These are phyloP conservation scores for Paraphoma sp. DNA, from an alignment of 2,329 filamentous ascomycete genomes.

Conservation along the genomic window DNA sequence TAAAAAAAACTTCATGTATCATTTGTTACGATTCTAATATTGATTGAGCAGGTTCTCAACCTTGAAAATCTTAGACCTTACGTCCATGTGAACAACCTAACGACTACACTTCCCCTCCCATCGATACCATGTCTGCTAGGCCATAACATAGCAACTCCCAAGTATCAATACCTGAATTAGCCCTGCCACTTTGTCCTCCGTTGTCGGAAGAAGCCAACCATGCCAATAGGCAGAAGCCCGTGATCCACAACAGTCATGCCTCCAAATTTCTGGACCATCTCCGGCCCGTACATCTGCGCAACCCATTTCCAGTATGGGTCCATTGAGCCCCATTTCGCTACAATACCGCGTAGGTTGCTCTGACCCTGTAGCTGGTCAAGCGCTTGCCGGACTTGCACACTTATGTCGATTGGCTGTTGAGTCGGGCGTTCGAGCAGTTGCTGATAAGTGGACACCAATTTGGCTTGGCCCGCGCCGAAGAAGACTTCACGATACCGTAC, in stretches of 20 bases:
- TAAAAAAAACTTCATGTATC: no score
- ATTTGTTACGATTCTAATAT: no score
- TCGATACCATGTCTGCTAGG: no score
- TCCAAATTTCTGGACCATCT: constrained; percentile 44
- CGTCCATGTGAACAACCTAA: no score
- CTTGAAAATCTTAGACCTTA: no score
- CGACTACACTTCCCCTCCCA: no score
- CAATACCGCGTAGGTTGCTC: constrained; percentile 32
- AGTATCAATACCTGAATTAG: constrained; percentile 5
- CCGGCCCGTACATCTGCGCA: constrained; percentile 44
- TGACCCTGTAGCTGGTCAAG: constrained; percentile 24
- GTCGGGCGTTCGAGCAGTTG: constrained; percentile 27
- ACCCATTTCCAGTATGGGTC: constrained; percentile 47
- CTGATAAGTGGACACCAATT: constrained; percentile 21
- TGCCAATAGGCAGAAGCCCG: constrained; percentile 44
- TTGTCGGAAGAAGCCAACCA: constrained; percentile 44
- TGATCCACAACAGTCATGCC: constrained; percentile 43
- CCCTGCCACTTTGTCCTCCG: constrained; percentile 44
- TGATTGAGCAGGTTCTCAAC: no score
- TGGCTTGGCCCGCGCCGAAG: constrained; percentile 7
- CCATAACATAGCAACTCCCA: no score
- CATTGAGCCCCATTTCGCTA: constrained; percentile 32
- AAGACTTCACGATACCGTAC: constrained; percentile 27
- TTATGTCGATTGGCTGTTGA: constrained; percentile 27
- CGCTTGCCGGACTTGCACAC: constrained; percentile 27